These are phyloP conservation scores for Dysphania ambrosioides DNA, from an alignment of 148 eudicot genomes.

Conservation along the genomic window DNA sequence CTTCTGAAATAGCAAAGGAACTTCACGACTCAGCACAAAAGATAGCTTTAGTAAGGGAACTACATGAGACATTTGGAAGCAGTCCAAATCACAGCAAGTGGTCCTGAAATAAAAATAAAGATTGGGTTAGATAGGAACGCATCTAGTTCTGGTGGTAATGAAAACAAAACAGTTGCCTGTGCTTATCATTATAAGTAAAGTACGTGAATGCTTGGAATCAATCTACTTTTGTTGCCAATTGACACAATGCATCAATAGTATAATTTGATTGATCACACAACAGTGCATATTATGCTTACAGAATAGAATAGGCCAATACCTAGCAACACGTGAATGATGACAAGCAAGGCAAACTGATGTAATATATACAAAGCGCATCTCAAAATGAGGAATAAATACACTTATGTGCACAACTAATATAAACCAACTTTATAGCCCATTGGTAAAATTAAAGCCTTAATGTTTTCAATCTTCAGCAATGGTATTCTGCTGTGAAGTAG, in stretches of 20 bases:
- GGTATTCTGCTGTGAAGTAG: too few species aligned
- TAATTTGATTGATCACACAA: background rate
- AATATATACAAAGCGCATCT: background rate
- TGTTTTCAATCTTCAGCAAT: too few species aligned
- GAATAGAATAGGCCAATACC: background rate
- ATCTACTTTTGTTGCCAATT: background rate
- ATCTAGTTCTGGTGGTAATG: background rate
- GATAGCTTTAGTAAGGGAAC: constrained; percentile 54
- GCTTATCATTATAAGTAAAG: background rate
- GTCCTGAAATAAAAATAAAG: constrained; percentile 35
- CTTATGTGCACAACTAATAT: background rate
- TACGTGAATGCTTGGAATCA: background rate
- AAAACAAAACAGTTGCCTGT: constrained; percentile 7
- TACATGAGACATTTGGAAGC: constrained; percentile 40
- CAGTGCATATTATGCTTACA: background rate
- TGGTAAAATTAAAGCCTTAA: too few species aligned
- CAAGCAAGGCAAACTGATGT: background rate
- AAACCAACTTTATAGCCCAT: too few species aligned
- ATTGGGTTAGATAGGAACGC: background rate
- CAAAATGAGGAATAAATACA: background rate
- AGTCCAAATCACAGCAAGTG: constrained; percentile 36
- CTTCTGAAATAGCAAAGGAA: constrained; percentile 74
- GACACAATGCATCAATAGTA: background rate
- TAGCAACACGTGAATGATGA: background rate
- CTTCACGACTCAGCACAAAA: constrained; percentile 69